Evolutionary conservation across 73 alveolate genomes (phyloP).

Genomic region (Stentor roeselii): DNA sequence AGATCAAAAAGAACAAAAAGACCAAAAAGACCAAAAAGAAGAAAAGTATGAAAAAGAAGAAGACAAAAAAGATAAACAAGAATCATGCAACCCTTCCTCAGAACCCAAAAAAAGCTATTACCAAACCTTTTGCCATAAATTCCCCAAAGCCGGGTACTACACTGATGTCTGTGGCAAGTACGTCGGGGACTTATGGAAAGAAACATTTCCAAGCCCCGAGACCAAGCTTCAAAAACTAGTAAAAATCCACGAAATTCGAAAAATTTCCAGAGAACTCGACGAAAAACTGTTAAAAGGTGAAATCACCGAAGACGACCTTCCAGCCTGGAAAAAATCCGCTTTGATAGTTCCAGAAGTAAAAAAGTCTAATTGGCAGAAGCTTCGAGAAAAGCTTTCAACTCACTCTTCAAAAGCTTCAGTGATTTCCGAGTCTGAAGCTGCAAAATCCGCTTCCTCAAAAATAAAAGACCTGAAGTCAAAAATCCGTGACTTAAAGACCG

Average conservation of each 20-base stretch:
- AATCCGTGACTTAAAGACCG: background rate
- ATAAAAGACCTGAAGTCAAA: background rate
- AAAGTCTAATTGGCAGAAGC: slow-evolving; percentile 4
- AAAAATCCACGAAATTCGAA: background rate
- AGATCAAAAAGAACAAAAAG: no score
- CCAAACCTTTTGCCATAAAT: background rate
- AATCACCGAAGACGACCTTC: background rate
- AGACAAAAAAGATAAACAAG: background rate
- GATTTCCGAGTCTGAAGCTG: background rate
- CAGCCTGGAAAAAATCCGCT: slow-evolving; percentile 28
- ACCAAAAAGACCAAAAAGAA: slow-evolving; percentile 2
- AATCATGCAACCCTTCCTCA: background rate
- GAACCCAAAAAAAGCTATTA: background rate
- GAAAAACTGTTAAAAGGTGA: background rate
- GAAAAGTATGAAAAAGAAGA: slow-evolving; percentile 7
- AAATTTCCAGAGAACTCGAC: background rate
- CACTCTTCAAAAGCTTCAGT: background rate
- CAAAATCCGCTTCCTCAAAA: background rate
- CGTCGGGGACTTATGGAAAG: background rate
- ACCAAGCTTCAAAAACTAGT: background rate
- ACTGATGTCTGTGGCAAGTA: background rate
- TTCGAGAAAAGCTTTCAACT: background rate
- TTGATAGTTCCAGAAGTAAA: slow-evolving; percentile 8
- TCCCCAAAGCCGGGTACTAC: background rate
- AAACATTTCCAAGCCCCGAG: slow-evolving; percentile 17